These are phyloP conservation scores for Vaucheria bursata DNA, from an alignment of 352 stramenopile genomes.

Conservation along the genomic window DNA sequence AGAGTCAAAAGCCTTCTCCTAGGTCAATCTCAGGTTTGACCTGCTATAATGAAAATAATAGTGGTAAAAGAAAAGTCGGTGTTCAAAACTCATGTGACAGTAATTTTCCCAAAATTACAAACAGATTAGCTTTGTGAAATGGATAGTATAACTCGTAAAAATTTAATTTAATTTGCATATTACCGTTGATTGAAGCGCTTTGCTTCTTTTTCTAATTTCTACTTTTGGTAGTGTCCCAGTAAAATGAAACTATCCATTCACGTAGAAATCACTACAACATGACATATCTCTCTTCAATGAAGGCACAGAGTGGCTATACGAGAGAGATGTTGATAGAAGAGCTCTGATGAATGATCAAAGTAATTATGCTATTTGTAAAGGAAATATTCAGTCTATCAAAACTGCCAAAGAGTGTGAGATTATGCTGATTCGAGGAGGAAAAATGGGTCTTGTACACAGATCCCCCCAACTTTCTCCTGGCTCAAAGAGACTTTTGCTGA, in stretches of 20 bases:
- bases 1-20: too few species aligned
- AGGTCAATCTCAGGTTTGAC: too few species aligned
- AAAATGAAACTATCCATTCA: too few species aligned
- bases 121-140: neutral
- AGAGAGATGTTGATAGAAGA: neutral
- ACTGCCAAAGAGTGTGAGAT: neutral
- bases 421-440: neutral
- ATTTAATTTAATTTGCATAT: neutral
- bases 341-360: neutral
- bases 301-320: slow-evolving; percentile 10
- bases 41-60: too few species aligned
- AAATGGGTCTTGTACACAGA: slow-evolving; percentile 1
- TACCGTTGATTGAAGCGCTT: neutral
- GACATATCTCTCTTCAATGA: neutral
- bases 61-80: too few species aligned
- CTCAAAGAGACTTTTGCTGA: neutral
- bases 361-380: neutral
- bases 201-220: neutral
- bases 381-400: neutral
- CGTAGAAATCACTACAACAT: too few species aligned
- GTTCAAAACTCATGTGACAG: too few species aligned
- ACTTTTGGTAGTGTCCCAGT: too few species aligned
- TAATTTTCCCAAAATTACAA: neutral
- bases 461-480: neutral
- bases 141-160: neutral